A percentile compares a stretch with the other conserved stretches of the same genome.
These are phyloP conservation scores for Cytospora mali DNA, from an alignment of 2,329 filamentous ascomycete genomes.

Conservation along the genomic window DNA sequence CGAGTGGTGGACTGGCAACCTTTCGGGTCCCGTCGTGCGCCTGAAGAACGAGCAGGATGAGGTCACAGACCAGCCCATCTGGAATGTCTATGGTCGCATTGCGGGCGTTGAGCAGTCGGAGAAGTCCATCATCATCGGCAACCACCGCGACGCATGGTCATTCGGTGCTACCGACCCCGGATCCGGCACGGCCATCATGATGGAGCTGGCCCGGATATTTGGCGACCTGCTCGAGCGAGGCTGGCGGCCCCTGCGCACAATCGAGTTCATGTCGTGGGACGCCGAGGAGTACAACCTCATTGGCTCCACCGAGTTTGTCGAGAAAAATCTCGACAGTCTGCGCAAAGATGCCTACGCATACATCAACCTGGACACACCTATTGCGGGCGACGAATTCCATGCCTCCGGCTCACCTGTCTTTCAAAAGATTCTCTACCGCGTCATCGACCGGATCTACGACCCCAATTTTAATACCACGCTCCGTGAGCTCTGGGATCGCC, in stretches of 20 bases:
- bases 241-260: conserved; percentile 91
- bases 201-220: conserved; percentile 85
- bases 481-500: conserved; percentile 73
- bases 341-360: conserved; percentile 80
- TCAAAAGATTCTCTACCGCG: conserved; percentile 68
- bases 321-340: conserved; percentile 75
- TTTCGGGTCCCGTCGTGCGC: conserved; percentile 73
- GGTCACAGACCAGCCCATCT: conserved; percentile 78
- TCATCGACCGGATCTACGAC: conserved; percentile 75
- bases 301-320: conserved; percentile 93
- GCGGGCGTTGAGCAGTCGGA: conserved; percentile 79
- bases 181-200: conserved; percentile 85
- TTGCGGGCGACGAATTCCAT: conserved; percentile 73
- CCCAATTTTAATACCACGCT: conserved; percentile 73
- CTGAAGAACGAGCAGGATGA: conserved; percentile 89
- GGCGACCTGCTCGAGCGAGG: conserved; percentile 75
- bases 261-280: conserved; percentile 97
- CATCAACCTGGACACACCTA: conserved; percentile 84
- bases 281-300: conserved; percentile 90
- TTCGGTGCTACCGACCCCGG: conserved; percentile 86
- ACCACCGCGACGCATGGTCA: conserved; percentile 90
- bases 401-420: conserved; percentile 83
- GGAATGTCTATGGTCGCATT: conserved; percentile 87
- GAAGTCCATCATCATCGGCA: conserved; percentile 87
- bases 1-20: conserved; percentile 84